phyloP scores from a whole-genome alignment of 2,329 filamentous ascomycete species.

The Neurospora sp. region DNA sequence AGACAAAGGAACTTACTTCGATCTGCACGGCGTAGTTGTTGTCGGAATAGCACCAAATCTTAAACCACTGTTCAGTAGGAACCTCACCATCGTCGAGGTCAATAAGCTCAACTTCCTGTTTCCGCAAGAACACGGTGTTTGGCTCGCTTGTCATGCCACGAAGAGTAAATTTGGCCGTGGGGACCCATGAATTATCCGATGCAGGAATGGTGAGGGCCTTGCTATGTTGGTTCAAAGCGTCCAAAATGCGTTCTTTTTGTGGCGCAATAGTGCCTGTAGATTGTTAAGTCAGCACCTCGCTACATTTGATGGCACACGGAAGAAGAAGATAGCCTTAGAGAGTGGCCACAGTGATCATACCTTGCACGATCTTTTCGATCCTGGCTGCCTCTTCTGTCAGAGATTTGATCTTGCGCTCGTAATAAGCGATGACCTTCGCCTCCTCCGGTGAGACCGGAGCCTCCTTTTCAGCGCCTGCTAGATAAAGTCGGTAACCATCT shows the following conservation, averaged over 20 bases:
- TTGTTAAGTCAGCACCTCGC: neutral
- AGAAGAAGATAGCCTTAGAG: neutral
- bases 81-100: conserved; percentile 8
- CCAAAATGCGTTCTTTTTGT: neutral
- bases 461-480: conserved; percentile 3
- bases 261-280: neutral
- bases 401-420: conserved; percentile 8
- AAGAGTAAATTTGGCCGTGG: conserved; percentile 21
- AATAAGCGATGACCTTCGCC: conserved; percentile 7
- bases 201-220: conserved; percentile 15
- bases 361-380: conserved; percentile 10
- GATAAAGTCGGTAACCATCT: conserved; percentile 12
- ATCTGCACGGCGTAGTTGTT: conserved; percentile 9
- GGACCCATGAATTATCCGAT: conserved; percentile 15
- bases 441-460: conserved; percentile 10
- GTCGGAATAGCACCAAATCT: conserved; percentile 9
- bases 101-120: conserved; percentile 14
- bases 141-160: conserved; percentile 21
- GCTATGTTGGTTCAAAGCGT: neutral
- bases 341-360: conserved; percentile 6
- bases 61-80: conserved; percentile 23
- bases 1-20: conserved; percentile 7
- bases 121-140: conserved; percentile 21
- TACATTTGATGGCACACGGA: neutral
- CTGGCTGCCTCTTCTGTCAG: conserved; percentile 7